Base-by-base conservation (phyloP, 1,284 basidiomycete species). In the Microbotryum silenes-acaulis region DNA sequence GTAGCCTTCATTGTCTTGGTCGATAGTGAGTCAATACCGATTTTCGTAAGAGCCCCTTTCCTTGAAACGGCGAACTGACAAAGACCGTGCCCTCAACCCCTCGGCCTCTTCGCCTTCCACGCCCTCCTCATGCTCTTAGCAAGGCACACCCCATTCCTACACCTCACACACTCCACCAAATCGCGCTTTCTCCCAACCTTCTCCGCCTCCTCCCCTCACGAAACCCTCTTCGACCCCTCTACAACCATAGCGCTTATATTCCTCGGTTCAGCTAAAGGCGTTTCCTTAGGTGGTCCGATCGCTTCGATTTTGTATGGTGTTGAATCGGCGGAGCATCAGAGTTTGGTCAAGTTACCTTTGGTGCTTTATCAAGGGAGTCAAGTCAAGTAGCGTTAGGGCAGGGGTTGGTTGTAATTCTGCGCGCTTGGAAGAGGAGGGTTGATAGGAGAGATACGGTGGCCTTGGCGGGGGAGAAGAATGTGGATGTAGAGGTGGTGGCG, bases 1-100 rank as follows among this genome's bases (percentile, higher is more conserved):
- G 68, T 75, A 59, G 66, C 70, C 4, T 71, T 74, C 56, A 64
- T 73, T 58, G 65, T 74, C 59, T 57, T 70, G 53, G 61, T 70
- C 57, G 69, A 50, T 27, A 37, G 33, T 46, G 42, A 9, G 42
- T 53, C 14, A 6, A 20, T 8, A n/a, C 29, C 29, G 29, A 49
- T 49, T 20, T 49, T 1, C 10, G 37, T 14, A 16, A 42, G 37
- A 16, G 10, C 12, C 27, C 48, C 60, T 21, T 47, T 46, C 3
- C 58, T 63, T 5, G 54, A 60, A 48, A 5, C 27, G 25, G 42
- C 14, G 8, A 10, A 4, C 10, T 27, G 23, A 2, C 37, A 23
- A 10, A 9, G 8, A 6, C 12, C 6, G 18, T 9, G 6, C 21
- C 21, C 23, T n/a, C n/a, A 20, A 42, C n/a, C 21, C 52, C 51